Conservation (phyloP, 108 stramenopile genomes). For the Fistulifera pelliculosa region DNA sequence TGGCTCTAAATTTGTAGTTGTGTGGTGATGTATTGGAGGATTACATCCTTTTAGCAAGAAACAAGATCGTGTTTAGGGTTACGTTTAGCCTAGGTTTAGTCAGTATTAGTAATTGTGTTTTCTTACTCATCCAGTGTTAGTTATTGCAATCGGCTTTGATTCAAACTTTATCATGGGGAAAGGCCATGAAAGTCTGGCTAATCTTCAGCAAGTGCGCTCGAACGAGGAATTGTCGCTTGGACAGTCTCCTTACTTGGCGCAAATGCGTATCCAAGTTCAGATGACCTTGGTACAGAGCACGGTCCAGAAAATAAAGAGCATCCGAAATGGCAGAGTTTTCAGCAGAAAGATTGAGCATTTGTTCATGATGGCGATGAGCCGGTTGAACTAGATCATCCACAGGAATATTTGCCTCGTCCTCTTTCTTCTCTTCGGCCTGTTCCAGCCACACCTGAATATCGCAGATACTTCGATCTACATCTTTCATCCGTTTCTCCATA, state of each 20-base stretch:
- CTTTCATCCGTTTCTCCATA: conserved; percentile 26
- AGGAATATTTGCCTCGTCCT: conserved; percentile 4
- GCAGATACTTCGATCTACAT: conserved; percentile 34
- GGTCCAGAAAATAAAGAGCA: conserved; percentile 77
- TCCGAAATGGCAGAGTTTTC: conserved; percentile 70
- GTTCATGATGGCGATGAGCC: conserved; percentile 36
- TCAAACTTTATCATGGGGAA: conserved; percentile 1
- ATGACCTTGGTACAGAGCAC: conserved; percentile 48
- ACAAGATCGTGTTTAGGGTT: neutral
- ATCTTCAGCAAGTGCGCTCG: conserved; percentile 57
- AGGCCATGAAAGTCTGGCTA: conserved; percentile 16
- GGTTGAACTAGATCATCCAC: conserved; percentile 45
- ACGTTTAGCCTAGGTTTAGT: conserved; percentile 2
- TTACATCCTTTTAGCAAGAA: neutral
- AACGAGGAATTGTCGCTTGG: conserved; percentile 74
- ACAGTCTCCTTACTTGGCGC: conserved; percentile 65
- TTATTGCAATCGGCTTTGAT: neutral
- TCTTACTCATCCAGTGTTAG: neutral
- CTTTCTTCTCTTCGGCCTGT: conserved; percentile 20
- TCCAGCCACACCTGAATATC: conserved; percentile 46
- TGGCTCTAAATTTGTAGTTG: conserved; percentile 35
- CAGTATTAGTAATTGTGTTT: neutral
- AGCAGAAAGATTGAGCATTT: conserved; percentile 66
- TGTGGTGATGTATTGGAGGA: no score
- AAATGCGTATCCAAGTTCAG: conserved; percentile 62